phyloP scores from a whole-genome alignment of 768 basidiomycete genomes.

The Chiua virens region DNA sequence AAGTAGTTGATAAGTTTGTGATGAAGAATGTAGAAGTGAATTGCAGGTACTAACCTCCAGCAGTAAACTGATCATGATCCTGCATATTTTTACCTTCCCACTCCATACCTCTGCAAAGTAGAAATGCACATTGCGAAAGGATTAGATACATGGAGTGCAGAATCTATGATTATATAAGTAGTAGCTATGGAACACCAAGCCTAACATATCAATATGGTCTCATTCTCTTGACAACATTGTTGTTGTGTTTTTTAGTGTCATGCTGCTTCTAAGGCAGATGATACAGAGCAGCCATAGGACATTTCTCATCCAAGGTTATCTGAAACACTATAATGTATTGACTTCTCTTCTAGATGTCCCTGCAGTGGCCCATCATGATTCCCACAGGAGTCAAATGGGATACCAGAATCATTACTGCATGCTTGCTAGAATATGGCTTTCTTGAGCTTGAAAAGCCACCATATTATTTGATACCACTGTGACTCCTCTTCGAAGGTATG shows the following conservation, averaged over 20 bases:
- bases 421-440: slow-evolving; percentile 31
- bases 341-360: slow-evolving; percentile 75
- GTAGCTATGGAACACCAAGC: slow-evolving; percentile 41
- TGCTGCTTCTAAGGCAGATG: slow-evolving; percentile 50
- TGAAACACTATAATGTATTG: slow-evolving; percentile 67
- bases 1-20: too few species aligned
- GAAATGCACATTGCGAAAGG: too few species aligned
- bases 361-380: slow-evolving; percentile 43
- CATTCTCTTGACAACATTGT: not conserved
- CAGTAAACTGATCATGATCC: too few species aligned
- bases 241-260: slow-evolving; percentile 44
- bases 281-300: slow-evolving; percentile 42
- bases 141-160: too few species aligned
- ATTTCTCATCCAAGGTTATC: slow-evolving; percentile 61
- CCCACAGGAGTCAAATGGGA: slow-evolving; percentile 12
- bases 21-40: too few species aligned
- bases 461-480: slow-evolving; percentile 29
- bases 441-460: slow-evolving; percentile 31
- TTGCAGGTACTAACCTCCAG: too few species aligned
- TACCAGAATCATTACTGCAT: slow-evolving; percentile 13
- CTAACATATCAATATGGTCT: not conserved
- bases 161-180: too few species aligned
- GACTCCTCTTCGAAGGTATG: slow-evolving; percentile 27
- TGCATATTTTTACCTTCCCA: too few species aligned
- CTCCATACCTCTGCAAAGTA: too few species aligned